Percentiles rank a stretch among this genome's conserved stretches.
Conservation (phyloP, 805 yeast species). For the Cyberlindnera galapagoensis region DNA sequence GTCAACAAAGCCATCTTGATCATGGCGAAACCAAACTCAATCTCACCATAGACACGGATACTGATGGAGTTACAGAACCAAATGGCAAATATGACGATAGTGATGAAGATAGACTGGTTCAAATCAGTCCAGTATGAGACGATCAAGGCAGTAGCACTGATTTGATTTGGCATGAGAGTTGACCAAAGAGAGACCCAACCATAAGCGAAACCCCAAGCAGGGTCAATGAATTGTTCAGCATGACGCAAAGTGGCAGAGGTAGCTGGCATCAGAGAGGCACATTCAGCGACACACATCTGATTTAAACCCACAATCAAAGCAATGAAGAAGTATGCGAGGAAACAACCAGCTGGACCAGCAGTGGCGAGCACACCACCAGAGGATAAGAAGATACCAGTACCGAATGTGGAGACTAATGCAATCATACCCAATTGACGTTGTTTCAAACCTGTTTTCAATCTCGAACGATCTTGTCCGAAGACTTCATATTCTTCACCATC, state of each 20-base stretch:
- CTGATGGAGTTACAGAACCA: constrained; percentile 30
- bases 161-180: constrained; percentile 36
- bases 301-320: constrained; percentile 32
- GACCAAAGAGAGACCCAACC: constrained; percentile 39
- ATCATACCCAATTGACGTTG: constrained; percentile 39
- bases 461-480: constrained; percentile 15
- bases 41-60: constrained; percentile 40
- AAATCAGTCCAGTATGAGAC: constrained; percentile 38
- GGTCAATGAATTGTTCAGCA: constrained; percentile 33
- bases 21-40: constrained; percentile 39
- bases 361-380: constrained; percentile 31
- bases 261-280: constrained; percentile 30
- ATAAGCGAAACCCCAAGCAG: constrained; percentile 37
- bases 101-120: constrained; percentile 38
- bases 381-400: constrained; percentile 36
- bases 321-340: constrained; percentile 28
- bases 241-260: constrained; percentile 31
- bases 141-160: constrained; percentile 39
- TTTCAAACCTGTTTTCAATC: constrained; percentile 8
- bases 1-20: constrained; percentile 36
- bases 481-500: constrained; percentile 6
- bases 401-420: constrained; percentile 40
- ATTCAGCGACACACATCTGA: constrained; percentile 34
- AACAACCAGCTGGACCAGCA: constrained; percentile 30
- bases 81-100: constrained; percentile 32